Conservation (phyloP, 192 early-diverging fungal genomes). For the Coemansia sp. region DNA sequence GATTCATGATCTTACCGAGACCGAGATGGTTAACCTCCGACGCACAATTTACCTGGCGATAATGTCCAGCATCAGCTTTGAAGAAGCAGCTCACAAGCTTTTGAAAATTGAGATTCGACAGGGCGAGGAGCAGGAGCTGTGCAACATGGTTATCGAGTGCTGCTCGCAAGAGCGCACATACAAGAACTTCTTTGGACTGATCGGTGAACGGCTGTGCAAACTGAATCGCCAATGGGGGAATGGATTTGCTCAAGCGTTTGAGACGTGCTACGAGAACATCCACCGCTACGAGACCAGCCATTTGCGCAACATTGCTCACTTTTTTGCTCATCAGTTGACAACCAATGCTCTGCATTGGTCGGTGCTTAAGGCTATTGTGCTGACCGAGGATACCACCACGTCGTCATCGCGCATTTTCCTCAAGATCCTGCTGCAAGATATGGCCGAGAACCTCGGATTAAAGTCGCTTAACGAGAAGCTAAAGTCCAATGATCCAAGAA, state of each 20-base stretch:
- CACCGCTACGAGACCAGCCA: conserved; percentile 93
- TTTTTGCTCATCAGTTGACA: conserved; percentile 83
- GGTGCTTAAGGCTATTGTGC: conserved; percentile 70
- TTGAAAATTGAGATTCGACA: conserved; percentile 80
- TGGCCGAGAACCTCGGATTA: conserved; percentile 81
- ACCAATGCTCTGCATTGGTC: conserved; percentile 85
- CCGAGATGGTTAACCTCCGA: conserved; percentile 80
- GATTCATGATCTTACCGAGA: conserved; percentile 88
- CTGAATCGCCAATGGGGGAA: conserved; percentile 76
- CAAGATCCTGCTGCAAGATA: conserved; percentile 91
- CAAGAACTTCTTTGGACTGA: conserved; percentile 87
- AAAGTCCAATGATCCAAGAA: conserved; percentile 60
- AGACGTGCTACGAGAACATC: conserved; percentile 83
- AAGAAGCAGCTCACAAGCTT: conserved; percentile 94
- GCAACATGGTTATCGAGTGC: conserved; percentile 97
- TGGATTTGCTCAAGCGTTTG: conserved; percentile 77
- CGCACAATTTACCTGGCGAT: conserved; percentile 95
- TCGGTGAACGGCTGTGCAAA: conserved; percentile 91
- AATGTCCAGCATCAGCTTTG: conserved; percentile 93
- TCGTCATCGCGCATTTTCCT: conserved; percentile 95
- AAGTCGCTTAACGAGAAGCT: conserved; percentile 69
- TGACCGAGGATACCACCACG: conserved; percentile 96
- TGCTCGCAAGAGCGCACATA: conserved; percentile 95
- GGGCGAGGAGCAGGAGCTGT: conserved; percentile 88
- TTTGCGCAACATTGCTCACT: conserved; percentile 89